Percentiles rank a stretch among this genome's conserved stretches.
These are phyloP conservation scores for Creolimax fragrantissima DNA, from an alignment of 78 protist genomes.

Conservation along the genomic window DNA sequence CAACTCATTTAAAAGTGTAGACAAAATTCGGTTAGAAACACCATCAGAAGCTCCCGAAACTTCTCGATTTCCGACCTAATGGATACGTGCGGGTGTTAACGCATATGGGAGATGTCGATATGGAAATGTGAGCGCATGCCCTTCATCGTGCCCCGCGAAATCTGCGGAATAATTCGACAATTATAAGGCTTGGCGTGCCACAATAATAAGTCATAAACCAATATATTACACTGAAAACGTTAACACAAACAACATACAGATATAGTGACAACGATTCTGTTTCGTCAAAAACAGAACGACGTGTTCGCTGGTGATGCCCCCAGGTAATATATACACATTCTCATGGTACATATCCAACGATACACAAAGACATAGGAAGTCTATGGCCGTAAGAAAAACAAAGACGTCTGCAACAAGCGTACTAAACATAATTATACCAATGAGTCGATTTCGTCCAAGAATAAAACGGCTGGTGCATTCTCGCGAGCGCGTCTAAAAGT, in stretches of 20 bases:
- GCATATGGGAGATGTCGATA: not conserved
- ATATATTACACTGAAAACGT: no score
- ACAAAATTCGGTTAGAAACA: not conserved
- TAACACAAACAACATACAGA: no score
- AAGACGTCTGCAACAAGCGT: not conserved
- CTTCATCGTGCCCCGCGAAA: no score
- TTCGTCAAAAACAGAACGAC: not conserved
- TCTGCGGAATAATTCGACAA: no score
- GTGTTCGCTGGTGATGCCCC: not conserved
- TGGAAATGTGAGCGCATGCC: no score
- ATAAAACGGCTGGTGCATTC: conserved; percentile 49
- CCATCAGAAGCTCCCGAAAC: not conserved
- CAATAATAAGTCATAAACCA: no score
- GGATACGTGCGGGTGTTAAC: not conserved
- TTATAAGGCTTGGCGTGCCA: no score
- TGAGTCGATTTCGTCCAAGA: conserved; percentile 70
- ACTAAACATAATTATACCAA: not conserved
- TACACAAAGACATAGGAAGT: not conserved
- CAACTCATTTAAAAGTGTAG: conserved; percentile 33
- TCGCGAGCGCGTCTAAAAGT: conserved; percentile 6
- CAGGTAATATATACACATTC: no score
- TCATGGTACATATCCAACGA: not conserved
- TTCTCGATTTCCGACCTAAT: not conserved
- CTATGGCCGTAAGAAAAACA: not conserved
- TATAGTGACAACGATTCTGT: no score